phyloP scores from a whole-genome alignment of 176 grass and related monocot species.

The Ampelocalamus luodianensis region DNA sequence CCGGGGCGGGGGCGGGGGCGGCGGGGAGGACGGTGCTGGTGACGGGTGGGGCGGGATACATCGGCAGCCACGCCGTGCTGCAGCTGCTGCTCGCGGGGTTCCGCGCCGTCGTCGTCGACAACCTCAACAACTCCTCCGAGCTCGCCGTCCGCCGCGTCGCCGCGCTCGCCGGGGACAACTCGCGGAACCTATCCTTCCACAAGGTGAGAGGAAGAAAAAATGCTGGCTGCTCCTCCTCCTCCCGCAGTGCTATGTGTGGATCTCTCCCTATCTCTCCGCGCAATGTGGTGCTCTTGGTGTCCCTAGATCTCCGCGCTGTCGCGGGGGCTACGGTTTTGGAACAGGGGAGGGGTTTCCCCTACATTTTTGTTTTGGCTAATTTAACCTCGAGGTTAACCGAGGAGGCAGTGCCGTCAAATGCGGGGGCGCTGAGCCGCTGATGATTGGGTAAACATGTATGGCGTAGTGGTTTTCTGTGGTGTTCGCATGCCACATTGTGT shows the following conservation, averaged over 20 bases:
- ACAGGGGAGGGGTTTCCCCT: neutral
- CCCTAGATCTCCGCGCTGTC: neutral
- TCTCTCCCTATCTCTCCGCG: neutral
- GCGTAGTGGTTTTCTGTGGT: neutral
- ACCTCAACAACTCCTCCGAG: constrained; percentile 81
- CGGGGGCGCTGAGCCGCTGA: neutral
- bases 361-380: neutral
- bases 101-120: constrained; percentile 69
- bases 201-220: constrained; percentile 40
- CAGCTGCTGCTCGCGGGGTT: constrained; percentile 71
- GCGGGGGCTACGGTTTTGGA: neutral
- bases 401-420: neutral
- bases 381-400: neutral
- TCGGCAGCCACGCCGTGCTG: constrained; percentile 86
- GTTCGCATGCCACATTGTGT: neutral
- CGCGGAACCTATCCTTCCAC: constrained; percentile 61
- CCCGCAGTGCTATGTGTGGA: neutral
- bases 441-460: neutral
- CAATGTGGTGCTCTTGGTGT: neutral
- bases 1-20: neutral
- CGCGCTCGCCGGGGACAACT: constrained; percentile 63
- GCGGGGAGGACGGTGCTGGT: constrained; percentile 64
- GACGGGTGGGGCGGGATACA: constrained; percentile 84
- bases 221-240: neutral
- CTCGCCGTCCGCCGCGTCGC: constrained; percentile 68